phyloP scores from a whole-genome alignment of 2,329 filamentous ascomycete genomes.

The Epichloe sp. region DNA sequence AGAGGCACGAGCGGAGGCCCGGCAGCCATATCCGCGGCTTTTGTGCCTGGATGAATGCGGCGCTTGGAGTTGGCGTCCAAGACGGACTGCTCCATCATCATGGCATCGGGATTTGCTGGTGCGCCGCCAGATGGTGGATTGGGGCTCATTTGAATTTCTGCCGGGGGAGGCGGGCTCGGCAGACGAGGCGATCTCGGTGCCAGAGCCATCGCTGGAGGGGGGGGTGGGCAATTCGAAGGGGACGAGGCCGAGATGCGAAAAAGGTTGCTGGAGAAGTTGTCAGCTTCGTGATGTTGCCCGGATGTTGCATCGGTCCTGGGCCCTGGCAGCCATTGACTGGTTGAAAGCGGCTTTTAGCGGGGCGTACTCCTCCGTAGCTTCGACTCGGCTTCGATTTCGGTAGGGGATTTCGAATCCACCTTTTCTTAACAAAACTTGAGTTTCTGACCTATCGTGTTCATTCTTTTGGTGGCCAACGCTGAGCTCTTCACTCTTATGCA shows the following conservation, averaged over 20 bases:
- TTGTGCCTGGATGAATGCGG: constrained; percentile 85
- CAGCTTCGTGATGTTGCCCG: too few relatives aligned
- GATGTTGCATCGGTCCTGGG: too few relatives aligned
- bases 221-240: background rate
- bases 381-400: background rate
- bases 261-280: background rate
- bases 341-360: constrained; percentile 7
- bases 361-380: constrained; percentile 1
- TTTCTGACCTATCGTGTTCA: background rate
- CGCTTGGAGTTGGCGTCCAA: constrained; percentile 65
- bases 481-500: background rate
- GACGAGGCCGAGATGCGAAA: background rate
- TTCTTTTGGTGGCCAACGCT: background rate
- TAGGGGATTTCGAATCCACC: background rate
- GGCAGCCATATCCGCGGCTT: constrained; percentile 81
- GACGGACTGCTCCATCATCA: constrained; percentile 48
- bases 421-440: background rate
- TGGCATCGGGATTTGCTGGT: constrained; percentile 40
- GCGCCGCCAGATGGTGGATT: constrained; percentile 56
- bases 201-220: constrained; percentile 36
- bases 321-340: background rate
- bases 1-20: constrained; percentile 81
- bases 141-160: constrained; percentile 82
- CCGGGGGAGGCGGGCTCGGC: constrained; percentile 88
- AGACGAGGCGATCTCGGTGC: constrained; percentile 77